Evolutionary conservation across 495 filamentous ascomycete species (phyloP), one percentile per base, ranked within the genome.

Genomic region (Podospora anserina): DNA sequence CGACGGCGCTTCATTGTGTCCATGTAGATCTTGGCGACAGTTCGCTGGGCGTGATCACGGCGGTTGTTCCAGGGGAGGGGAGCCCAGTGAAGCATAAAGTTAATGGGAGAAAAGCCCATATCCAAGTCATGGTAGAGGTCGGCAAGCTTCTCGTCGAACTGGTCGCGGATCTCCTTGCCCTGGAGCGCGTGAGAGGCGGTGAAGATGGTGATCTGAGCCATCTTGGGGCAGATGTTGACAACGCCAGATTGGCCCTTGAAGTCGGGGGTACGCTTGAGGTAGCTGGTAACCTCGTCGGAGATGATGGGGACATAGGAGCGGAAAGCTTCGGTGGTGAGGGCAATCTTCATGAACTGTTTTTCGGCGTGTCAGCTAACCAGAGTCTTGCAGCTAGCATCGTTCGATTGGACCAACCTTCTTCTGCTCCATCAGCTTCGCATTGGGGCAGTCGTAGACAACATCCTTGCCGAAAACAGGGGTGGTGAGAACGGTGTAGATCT

Each of bases 391-490:
- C 1, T 16, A 2, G 15, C 2, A 49, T 49, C 15, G 15, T 49
- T 49, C 39, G 2, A 13, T 44, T 44, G 18, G 39, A 68, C 71
- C 30, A 64, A 79, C 78, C 77, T 79, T 81, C 77, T 81, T 81
- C 69, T 81, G 78, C 70, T 81, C 78, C 77, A 79, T 79, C 57
- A 78, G 76, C 77, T 94, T 93, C 61, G 90, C 82, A 74, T 94
- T 94, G 30, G 92, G 91, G 76, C 91, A 93, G 78, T 96, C 92
- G 75, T 94, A 96, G 19, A 94, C 90, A 23, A 96, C 91, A 78
- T 92, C 91, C 56, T 88, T 88, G 67, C 92, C 92, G 72, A 96
- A 96, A 39, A 96, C 91, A 2, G 92, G 92, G 5, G 90, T 94
- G 5, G 92, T 96, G 59, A 96, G 83, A 58, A 89, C 88, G 32